Base-by-base conservation (phyloP, 31 red algal genomes). In the Odonthalia washingtoniensis region DNA sequence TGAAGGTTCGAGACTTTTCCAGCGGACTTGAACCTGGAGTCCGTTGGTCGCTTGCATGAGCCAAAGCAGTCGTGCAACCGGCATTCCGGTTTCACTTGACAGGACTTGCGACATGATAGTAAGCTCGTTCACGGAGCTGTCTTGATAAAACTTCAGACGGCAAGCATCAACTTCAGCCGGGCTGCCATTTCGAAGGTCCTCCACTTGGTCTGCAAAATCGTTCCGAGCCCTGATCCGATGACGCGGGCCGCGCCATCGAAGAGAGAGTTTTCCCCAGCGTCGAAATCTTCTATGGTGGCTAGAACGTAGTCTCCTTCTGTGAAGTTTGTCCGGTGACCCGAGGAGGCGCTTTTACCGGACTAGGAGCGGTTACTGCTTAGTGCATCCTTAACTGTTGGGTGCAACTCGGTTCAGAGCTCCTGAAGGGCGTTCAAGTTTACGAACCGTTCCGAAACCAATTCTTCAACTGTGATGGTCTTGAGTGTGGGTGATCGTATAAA, bases 261-360 rank as follows among this genome's bases (percentile, higher is more conserved):
- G 41, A 16, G 42, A n/a, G 5, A 81, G 33, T 27, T 81, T 18
- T 62, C 46, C 6, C 49, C 45, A 5, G 12, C 78, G 36, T 30
- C 5, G 68, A 37, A 33, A 14, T 81, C 78, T 6, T 16, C 45
- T 9, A 17, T 5, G 16, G 49, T 40, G 31, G 74, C 82, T 9
- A 85, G 68, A 21, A 85, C 65, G 52, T 44, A 85, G 64, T 85
- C 6, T 32, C 82, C 82, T 39, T 75, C 82, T 4, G 31, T 40
- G 38, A 74, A 85, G 27, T 74, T 82, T 3, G 18, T 49, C 3
- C 65, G 35, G 35, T 24, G 27, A 36, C 73, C 73, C 17, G 9
- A 9, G 4, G 40, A 77, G 32, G 37, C 18, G 14, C 12, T 6
- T 17, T 66, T 0, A 24, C 63, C 0, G 0, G 46, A 5, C 28